These are phyloP conservation scores for Silene noctiflora DNA, from an alignment of 179 eudicot genomes.

Conservation along the genomic window DNA sequence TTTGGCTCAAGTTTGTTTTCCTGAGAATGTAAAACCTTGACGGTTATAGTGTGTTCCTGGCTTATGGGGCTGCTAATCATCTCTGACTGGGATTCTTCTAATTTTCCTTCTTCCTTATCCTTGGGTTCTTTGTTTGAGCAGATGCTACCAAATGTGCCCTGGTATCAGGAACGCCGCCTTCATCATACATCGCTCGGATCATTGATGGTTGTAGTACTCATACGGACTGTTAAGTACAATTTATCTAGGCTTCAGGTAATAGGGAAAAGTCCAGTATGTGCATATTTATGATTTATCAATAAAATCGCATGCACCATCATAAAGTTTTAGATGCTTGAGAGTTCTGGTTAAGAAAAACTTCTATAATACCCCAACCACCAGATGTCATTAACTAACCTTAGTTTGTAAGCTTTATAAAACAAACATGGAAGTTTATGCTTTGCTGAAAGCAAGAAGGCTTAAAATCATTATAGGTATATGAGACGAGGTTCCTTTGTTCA, in stretches of 20 bases:
- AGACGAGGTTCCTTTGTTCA: too few species aligned
- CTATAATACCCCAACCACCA: neutral
- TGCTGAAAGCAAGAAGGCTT: too few species aligned
- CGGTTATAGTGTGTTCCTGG: neutral
- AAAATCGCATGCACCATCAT: neutral
- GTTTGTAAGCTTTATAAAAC: too few species aligned
- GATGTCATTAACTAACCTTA: too few species aligned
- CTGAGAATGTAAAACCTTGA: slow-evolving; percentile 1
- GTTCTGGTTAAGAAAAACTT: neutral
- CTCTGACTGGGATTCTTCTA: neutral
- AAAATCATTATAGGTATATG: too few species aligned
- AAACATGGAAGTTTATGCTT: too few species aligned
- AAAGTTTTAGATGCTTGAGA: too few species aligned
- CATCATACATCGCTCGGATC: slow-evolving; percentile 91
- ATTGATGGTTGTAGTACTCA: slow-evolving; percentile 77
- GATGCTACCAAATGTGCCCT: slow-evolving; percentile 82
- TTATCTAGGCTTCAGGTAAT: slow-evolving; percentile 80
- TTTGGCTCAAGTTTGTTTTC: slow-evolving; percentile 5
- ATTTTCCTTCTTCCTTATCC: neutral
- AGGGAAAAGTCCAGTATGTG: neutral
- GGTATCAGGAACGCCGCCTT: slow-evolving; percentile 92
- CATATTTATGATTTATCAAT: neutral
- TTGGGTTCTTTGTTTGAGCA: slow-evolving; percentile 24
- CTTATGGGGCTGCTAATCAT: neutral
- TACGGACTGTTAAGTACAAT: slow-evolving; percentile 89